A percentile compares a stretch with the other conserved stretches of the same genome.
Conservation (phyloP, 805 yeast genomes). For the Ogataea neopini region DNA sequence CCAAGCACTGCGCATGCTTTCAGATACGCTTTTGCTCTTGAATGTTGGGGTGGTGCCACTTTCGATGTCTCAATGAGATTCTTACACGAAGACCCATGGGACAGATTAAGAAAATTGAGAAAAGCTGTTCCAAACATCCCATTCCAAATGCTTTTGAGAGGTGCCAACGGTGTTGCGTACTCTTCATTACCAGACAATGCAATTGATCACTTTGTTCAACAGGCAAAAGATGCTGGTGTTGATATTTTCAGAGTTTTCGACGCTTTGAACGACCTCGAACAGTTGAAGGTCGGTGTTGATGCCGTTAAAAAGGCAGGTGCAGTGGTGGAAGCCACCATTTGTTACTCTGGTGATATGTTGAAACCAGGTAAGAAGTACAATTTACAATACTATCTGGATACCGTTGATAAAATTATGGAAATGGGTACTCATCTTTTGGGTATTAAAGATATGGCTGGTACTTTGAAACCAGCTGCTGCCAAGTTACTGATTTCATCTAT, state of each 20-base stretch:
- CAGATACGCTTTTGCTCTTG: constrained; percentile 89
- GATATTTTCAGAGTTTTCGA: constrained; percentile 98
- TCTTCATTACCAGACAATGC: constrained; percentile 98
- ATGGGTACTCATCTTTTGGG: constrained; percentile 98
- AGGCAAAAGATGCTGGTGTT: constrained; percentile 95
- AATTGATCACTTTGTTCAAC: constrained; percentile 92
- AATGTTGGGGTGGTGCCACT: constrained; percentile 99
- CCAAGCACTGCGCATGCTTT: constrained; percentile 91
- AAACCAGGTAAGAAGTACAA: constrained; percentile 95
- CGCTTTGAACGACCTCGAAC: constrained; percentile 95
- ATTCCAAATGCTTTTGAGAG: constrained; percentile 98
- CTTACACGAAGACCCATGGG: constrained; percentile 99
- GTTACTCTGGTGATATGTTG: constrained; percentile 99
- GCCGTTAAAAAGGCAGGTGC: constrained; percentile 99
- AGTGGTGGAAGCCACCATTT: constrained; percentile 96
- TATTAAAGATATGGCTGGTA: constrained; percentile 99
- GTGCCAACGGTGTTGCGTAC: constrained; percentile 99
- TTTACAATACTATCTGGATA: constrained; percentile 80
- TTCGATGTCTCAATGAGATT: constrained; percentile 98
- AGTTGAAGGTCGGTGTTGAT: constrained; percentile 94
- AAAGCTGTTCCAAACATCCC: constrained; percentile 95
- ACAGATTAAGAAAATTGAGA: constrained; percentile 83
- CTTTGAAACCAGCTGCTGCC: constrained; percentile 95
- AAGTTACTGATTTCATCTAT: constrained; percentile 73
- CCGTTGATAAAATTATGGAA: constrained; percentile 79